Conservation (phyloP, 1,284 basidiomycete genomes). For the Ceratobasidium sp. region DNA sequence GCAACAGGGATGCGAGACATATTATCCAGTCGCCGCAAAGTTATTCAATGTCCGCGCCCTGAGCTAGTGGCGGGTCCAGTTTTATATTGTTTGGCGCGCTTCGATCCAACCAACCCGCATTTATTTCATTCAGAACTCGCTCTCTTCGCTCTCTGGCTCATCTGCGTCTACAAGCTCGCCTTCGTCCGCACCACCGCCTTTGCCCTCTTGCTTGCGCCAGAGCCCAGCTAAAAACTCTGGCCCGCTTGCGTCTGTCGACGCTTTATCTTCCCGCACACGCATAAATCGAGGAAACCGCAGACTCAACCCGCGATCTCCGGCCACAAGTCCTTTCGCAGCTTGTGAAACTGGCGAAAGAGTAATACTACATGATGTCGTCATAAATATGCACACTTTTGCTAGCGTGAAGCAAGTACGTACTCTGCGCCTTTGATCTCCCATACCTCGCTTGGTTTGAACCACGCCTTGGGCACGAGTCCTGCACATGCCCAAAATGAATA, state of each 20-base stretch:
- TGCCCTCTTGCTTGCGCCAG: conserved; percentile 71
- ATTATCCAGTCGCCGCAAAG: conserved; percentile 3
- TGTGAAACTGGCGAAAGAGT: conserved; percentile 90
- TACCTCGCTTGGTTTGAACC: conserved; percentile 86
- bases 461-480: conserved; percentile 83
- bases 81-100: conserved; percentile 26
- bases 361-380: conserved; percentile 61
- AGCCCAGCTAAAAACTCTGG: conserved; percentile 82
- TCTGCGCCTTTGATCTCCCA: conserved; percentile 95
- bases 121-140: conserved; percentile 47
- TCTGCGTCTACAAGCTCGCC: conserved; percentile 66
- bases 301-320: conserved; percentile 74
- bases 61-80: conserved; percentile 26
- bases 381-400: not conserved
- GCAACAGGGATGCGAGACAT: conserved; percentile 34
- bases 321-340: conserved; percentile 78
- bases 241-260: conserved; percentile 88
- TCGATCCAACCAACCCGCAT: not conserved
- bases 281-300: conserved; percentile 96
- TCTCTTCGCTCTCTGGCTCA: conserved; percentile 52
- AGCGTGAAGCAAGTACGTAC: conserved; percentile 55
- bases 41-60: not conserved
- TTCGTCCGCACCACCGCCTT: conserved; percentile 60
- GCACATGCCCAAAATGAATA: conserved; percentile 2
- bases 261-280: conserved; percentile 92